Conservation (phyloP, 2,329 filamentous ascomycete genomes). For the Paecilomyces niveus region DNA sequence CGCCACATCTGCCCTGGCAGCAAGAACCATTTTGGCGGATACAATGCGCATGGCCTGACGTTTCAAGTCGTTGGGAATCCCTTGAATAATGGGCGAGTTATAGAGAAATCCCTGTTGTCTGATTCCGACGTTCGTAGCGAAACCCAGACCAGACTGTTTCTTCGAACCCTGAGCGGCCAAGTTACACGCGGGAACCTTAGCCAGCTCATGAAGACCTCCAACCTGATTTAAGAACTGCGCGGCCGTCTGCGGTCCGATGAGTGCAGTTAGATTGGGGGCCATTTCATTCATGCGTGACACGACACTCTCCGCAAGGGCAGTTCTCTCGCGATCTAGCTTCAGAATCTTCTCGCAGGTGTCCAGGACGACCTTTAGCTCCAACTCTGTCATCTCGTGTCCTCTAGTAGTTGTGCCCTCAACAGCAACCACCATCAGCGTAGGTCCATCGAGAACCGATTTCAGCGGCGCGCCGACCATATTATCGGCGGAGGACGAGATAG, state of each 20-base stretch:
- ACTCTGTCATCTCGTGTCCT: slow-evolving; percentile 66
- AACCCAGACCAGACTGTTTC: slow-evolving; percentile 69
- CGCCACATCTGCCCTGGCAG: slow-evolving; percentile 80
- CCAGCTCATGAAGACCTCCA: slow-evolving; percentile 78
- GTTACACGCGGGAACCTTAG: slow-evolving; percentile 90
- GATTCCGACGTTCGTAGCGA: slow-evolving; percentile 87
- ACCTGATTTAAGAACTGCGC: slow-evolving; percentile 95
- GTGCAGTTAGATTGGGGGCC: slow-evolving; percentile 82
- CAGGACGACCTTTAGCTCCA: slow-evolving; percentile 66
- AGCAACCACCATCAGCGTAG: slow-evolving; percentile 89
- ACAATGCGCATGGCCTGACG: slow-evolving; percentile 94
- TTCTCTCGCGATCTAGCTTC: slow-evolving; percentile 80
- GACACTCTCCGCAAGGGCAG: slow-evolving; percentile 82
- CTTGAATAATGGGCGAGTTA: slow-evolving; percentile 80
- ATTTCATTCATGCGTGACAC: slow-evolving; percentile 96
- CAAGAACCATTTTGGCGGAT: slow-evolving; percentile 86
- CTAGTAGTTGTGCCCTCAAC: slow-evolving; percentile 89
- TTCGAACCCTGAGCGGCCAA: slow-evolving; percentile 85
- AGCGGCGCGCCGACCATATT: slow-evolving; percentile 72
- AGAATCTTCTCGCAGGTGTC: slow-evolving; percentile 82
- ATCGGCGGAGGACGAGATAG: slow-evolving; percentile 65
- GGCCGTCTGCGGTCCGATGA: slow-evolving; percentile 87
- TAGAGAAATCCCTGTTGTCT: slow-evolving; percentile 91
- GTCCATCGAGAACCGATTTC: slow-evolving; percentile 75
- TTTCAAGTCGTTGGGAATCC: slow-evolving; percentile 78